Evolutionary conservation across 495 filamentous ascomycete genomes (phyloP).

Genomic region (Letharia lupina): DNA sequence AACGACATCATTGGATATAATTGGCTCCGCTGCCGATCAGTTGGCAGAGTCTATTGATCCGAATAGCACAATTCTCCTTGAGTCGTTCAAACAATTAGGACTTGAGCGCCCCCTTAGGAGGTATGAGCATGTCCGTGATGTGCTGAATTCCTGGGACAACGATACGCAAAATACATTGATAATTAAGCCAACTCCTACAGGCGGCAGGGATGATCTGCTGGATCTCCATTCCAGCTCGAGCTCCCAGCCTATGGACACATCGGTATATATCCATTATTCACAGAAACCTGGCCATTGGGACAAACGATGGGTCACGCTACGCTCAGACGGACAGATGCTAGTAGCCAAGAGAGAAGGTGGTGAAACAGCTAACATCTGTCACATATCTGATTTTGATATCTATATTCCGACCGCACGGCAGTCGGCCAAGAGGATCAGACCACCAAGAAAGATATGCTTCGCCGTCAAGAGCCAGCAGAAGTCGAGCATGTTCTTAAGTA

Average conservation of each 20-base stretch:
- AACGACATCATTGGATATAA: slow-evolving; percentile 66
- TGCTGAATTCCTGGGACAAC: slow-evolving; percentile 85
- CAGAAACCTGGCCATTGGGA: slow-evolving; percentile 76
- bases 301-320: slow-evolving; percentile 71
- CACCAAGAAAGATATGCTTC: slow-evolving; percentile 72
- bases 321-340: slow-evolving; percentile 64
- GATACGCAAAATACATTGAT: slow-evolving; percentile 65
- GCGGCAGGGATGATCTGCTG: slow-evolving; percentile 40
- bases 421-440: slow-evolving; percentile 53
- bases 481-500: slow-evolving; percentile 70
- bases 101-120: slow-evolving; percentile 74
- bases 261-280: slow-evolving; percentile 69
- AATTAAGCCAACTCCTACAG: slow-evolving; percentile 44
- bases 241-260: slow-evolving; percentile 51
- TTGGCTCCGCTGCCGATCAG: slow-evolving; percentile 47
- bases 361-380: slow-evolving; percentile 63
- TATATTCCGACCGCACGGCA: slow-evolving; percentile 66
- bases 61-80: slow-evolving; percentile 57
- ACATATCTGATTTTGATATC: slow-evolving; percentile 90
- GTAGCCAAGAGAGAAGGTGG: slow-evolving; percentile 60
- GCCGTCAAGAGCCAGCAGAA: slow-evolving; percentile 94
- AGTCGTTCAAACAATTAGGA: slow-evolving; percentile 66
- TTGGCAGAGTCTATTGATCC: slow-evolving; percentile 52
- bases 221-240: slow-evolving; percentile 45
- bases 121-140: slow-evolving; percentile 80